phyloP scores from a whole-genome alignment of 2,329 filamentous ascomycete genomes.

The Metarhizium humberi region DNA sequence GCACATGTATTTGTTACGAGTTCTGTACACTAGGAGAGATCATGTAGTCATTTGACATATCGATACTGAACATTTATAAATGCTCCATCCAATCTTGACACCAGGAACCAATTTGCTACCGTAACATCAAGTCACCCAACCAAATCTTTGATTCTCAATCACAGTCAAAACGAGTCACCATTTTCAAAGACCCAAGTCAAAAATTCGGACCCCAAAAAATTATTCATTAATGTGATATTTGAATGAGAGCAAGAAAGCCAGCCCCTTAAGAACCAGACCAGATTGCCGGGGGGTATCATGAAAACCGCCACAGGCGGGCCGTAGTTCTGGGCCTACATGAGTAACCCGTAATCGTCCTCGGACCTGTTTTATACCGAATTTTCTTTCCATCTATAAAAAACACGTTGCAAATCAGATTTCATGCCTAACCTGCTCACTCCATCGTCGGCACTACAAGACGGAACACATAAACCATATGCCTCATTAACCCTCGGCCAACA shows the following conservation, averaged over 20 bases:
- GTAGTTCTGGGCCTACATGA: neutral
- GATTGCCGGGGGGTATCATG: conserved; percentile 16
- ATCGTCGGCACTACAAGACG: conserved; percentile 23
- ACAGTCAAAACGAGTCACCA: neutral
- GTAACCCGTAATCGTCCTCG: neutral
- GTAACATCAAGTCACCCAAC: too few relatives aligned
- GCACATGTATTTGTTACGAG: neutral
- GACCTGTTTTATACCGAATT: neutral
- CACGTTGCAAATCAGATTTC: conserved; percentile 8
- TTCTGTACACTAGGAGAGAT: neutral
- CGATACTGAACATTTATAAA: neutral
- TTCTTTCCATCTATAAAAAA: conserved; percentile 1
- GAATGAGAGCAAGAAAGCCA: conserved; percentile 22
- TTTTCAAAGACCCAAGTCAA: neutral
- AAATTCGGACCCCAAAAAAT: conserved; percentile 8
- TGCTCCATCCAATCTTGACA: neutral
- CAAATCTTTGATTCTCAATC: too few relatives aligned
- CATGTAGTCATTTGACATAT: neutral
- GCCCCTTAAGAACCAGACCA: conserved; percentile 13
- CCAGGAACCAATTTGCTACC: too few relatives aligned
- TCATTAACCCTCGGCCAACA: conserved; percentile 20
- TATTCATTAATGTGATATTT: conserved; percentile 19
- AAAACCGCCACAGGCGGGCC: conserved; percentile 6
- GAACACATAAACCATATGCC: conserved; percentile 24
- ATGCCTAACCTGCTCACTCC: conserved; percentile 17